These are phyloP conservation scores for Brasenia schreberi DNA, from an alignment of 164 flowering plant genomes.

Conservation along the genomic window DNA sequence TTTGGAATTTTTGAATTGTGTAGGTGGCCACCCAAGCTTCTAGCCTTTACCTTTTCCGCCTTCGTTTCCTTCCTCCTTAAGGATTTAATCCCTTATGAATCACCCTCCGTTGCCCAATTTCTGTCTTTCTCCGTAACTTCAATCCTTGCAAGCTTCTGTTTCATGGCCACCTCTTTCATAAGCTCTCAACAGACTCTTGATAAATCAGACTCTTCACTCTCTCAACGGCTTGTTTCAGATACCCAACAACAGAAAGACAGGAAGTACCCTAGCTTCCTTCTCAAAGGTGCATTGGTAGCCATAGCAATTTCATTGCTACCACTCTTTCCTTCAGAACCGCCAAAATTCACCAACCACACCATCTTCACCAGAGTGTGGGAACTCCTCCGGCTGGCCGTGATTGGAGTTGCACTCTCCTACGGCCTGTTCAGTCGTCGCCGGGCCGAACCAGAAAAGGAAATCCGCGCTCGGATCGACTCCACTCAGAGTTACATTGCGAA, in stretches of 20 bases:
- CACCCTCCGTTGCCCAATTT: no score
- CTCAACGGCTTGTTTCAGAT: conserved; percentile 13
- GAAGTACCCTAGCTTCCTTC: conserved; percentile 21
- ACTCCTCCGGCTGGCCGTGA: conserved; percentile 73
- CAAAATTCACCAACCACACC: conserved; percentile 54
- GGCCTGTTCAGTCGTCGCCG: conserved; percentile 68
- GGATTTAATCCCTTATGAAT: not conserved
- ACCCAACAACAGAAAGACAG: conserved; percentile 28
- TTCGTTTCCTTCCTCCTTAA: not conserved
- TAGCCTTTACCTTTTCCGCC: not conserved
- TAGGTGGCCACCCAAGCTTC: not conserved
- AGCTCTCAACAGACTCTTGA: not conserved
- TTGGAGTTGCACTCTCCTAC: conserved; percentile 86
- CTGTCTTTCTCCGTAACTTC: not conserved
- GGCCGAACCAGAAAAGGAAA: conserved; percentile 38
- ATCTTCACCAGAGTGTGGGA: conserved; percentile 63
- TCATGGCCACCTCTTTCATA: not conserved
- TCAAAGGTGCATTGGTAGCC: conserved; percentile 29
- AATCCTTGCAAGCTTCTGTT: not conserved
- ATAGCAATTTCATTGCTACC: conserved; percentile 37
- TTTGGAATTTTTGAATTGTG: not conserved
- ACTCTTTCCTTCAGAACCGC: conserved; percentile 58
- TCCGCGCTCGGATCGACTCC: conserved; percentile 21
- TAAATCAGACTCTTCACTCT: conserved; percentile 6
- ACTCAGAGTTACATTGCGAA: conserved; percentile 49